phyloP scores from a whole-genome alignment of 306 rosid genomes.

The Gastrolobium villosum region DNA sequence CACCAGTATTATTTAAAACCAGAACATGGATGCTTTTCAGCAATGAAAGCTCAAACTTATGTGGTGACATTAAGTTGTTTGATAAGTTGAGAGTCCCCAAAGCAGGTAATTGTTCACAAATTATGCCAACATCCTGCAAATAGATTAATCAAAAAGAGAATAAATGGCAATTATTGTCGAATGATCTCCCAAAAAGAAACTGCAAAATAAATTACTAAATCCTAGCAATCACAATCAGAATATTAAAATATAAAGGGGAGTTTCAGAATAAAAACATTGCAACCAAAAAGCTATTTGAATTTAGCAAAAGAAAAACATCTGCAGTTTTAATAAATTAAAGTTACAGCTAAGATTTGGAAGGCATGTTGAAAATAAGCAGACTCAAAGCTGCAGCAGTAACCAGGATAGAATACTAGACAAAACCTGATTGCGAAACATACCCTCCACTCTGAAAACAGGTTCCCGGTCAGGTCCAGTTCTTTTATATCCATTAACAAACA shows the following conservation, averaged over 20 bases:
- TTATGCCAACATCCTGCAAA: slow-evolving; percentile 82
- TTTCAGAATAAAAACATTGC: background rate
- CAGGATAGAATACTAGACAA: slow-evolving; percentile 31
- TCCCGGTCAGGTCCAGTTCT: slow-evolving; percentile 94
- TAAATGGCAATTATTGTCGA: slow-evolving; percentile 33
- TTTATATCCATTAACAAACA: slow-evolving; percentile 67
- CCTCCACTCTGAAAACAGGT: slow-evolving; percentile 91
- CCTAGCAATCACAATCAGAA: slow-evolving; percentile 16
- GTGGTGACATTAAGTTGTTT: slow-evolving; percentile 68
- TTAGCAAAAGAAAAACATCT: slow-evolving; percentile 17
- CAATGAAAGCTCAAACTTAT: slow-evolving; percentile 62
- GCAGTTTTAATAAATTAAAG: background rate
- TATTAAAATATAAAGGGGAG: slow-evolving; percentile 11
- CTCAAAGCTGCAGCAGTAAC: slow-evolving; percentile 33
- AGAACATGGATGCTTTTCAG: slow-evolving; percentile 68
- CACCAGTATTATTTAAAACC: slow-evolving; percentile 78
- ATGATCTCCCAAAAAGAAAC: slow-evolving; percentile 17
- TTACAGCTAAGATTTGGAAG: slow-evolving; percentile 8
- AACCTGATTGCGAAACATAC: slow-evolving; percentile 56
- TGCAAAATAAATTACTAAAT: background rate
- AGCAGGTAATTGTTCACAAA: slow-evolving; percentile 81
- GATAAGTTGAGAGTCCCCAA: slow-evolving; percentile 79
- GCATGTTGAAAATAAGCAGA: slow-evolving; percentile 16
- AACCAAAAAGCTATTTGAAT: slow-evolving; percentile 17
- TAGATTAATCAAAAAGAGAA: slow-evolving; percentile 41